Conservation (phyloP, 257 asterid species). For the Echium plantagineum region DNA sequence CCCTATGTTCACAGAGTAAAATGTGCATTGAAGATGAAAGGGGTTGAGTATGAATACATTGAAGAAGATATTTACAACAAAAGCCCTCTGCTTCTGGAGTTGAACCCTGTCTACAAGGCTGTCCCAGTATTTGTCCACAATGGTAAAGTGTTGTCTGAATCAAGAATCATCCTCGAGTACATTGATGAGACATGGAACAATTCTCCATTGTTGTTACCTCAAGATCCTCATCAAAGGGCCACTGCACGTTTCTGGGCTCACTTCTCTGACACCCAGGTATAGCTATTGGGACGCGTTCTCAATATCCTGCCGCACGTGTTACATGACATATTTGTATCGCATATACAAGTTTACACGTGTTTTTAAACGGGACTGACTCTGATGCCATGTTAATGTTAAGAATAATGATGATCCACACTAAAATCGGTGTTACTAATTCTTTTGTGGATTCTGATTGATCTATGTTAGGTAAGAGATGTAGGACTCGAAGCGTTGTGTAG, state of each 20-base stretch:
- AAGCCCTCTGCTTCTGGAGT: slow-evolving; percentile 18
- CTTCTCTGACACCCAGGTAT: slow-evolving; percentile 17
- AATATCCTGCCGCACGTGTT: too few relatives aligned
- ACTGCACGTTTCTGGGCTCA: slow-evolving; percentile 29
- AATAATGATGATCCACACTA: too few relatives aligned
- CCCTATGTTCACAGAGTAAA: slow-evolving; percentile 27
- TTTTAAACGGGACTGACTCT: too few relatives aligned
- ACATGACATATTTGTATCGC: too few relatives aligned
- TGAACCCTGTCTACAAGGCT: slow-evolving; percentile 21
- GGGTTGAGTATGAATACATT: slow-evolving; percentile 25
- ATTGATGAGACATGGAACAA: slow-evolving; percentile 30
- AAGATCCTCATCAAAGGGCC: slow-evolving; percentile 24
- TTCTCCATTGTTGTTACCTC: slow-evolving; percentile 22
- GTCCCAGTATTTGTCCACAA: slow-evolving; percentile 38
- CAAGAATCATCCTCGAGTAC: slow-evolving; percentile 28
- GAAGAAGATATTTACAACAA: slow-evolving; percentile 32
- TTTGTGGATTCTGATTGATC: background rate
- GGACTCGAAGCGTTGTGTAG: slow-evolving; percentile 14
- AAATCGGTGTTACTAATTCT: too few relatives aligned
- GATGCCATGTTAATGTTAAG: too few relatives aligned
- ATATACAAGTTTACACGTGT: too few relatives aligned
- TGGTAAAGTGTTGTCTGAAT: slow-evolving; percentile 25
- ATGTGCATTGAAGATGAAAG: slow-evolving; percentile 36
- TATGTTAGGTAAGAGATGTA: slow-evolving; percentile 8
- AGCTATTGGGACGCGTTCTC: too few relatives aligned